A percentile compares a stretch with the other conserved stretches of the same genome.
These are phyloP conservation scores for Syzygium syzygioides DNA, from an alignment of 441 rosid species.

Conservation along the genomic window DNA sequence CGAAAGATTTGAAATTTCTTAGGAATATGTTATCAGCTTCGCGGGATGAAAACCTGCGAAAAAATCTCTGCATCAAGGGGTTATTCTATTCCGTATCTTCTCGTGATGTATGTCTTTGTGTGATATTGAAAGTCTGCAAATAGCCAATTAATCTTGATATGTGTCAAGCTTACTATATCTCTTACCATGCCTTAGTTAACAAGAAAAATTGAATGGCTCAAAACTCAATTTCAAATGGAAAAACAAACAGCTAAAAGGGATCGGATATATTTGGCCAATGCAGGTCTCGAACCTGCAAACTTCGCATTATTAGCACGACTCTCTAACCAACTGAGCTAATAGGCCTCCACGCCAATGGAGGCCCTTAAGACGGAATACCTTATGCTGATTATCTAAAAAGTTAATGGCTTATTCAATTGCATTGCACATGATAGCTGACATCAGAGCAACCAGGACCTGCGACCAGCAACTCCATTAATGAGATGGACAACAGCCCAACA, in stretches of 20 bases:
- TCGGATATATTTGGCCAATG: neutral
- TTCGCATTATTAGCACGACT: neutral
- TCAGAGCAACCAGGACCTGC: neutral
- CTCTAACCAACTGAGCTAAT: neutral
- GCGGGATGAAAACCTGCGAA: neutral
- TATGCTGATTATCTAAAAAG: neutral
- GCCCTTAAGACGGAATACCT: neutral
- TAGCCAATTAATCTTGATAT: neutral
- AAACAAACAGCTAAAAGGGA: neutral
- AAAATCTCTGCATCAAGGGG: neutral
- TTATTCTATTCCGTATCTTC: neutral
- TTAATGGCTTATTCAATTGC: neutral
- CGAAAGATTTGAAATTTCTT: neutral
- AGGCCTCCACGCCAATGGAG: neutral
- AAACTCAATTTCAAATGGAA: neutral
- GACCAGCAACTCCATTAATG: neutral
- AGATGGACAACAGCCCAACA: neutral
- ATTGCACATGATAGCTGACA: neutral
- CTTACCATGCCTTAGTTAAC: neutral
- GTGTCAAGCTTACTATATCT: neutral
- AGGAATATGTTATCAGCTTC: accelerated
- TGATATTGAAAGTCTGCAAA: neutral
- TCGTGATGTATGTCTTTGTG: neutral
- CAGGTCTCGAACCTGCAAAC: slow-evolving; percentile 1
- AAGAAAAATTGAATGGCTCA: neutral